A percentile compares a stretch with the other conserved stretches of the same genome.
Evolutionary conservation across 2,329 filamentous ascomycete species (phyloP).

Genomic region (Alternaria gansuensis): DNA sequence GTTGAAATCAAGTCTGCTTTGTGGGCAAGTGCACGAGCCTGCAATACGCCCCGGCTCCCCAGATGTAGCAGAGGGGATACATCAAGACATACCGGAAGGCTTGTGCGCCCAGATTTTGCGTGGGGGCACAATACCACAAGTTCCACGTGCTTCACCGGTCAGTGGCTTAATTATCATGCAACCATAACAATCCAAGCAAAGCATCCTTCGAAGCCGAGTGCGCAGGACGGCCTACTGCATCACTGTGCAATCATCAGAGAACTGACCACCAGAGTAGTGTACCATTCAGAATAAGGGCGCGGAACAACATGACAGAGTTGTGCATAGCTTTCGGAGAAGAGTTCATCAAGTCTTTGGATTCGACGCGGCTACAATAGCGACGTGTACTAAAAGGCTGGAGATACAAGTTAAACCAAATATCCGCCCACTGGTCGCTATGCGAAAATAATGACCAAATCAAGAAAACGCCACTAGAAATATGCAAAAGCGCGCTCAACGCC

Average conservation of each 20-base stretch:
- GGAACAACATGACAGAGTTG: not conserved
- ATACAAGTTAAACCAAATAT: slow-evolving; percentile 4
- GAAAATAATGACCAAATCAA: slow-evolving; percentile 18
- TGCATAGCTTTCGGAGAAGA: fast-evolving
- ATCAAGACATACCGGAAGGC: not conserved
- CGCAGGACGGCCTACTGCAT: not conserved
- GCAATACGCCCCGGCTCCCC: not conserved
- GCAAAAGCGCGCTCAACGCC: slow-evolving; percentile 40
- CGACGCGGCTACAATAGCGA: not conserved
- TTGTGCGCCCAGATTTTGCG: not conserved
- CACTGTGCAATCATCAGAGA: not conserved
- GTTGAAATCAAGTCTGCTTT: not conserved
- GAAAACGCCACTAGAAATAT: slow-evolving; percentile 37
- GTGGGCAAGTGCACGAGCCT: not conserved
- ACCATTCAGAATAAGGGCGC: not conserved
- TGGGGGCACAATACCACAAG: not conserved
- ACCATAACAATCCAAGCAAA: not conserved
- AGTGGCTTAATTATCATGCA: not conserved
- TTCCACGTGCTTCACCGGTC: not conserved
- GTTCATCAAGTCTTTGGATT: not conserved
- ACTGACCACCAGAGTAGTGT: not conserved
- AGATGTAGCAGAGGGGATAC: not conserved
- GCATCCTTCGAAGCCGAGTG: not conserved
- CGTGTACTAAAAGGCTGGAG: not conserved
- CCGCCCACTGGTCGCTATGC: slow-evolving; percentile 22